Evolutionary conservation across 352 stramenopile species (phyloP).

Genomic region (Blastocystis sp.): DNA sequence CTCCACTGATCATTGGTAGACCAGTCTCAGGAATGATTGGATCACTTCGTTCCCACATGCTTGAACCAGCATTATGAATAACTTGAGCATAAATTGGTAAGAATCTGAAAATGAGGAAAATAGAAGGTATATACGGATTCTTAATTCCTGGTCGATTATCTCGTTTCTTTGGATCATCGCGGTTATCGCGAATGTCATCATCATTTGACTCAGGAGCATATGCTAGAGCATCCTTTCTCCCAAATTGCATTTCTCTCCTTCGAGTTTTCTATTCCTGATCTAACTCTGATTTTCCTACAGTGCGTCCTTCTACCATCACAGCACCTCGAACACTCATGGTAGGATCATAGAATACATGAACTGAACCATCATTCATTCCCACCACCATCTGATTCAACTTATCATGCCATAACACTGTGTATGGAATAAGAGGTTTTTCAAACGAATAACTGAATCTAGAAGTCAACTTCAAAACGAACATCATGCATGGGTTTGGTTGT

Average conservation of each 20-base stretch:
- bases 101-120: background rate
- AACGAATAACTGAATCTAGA: background rate
- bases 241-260: conserved; percentile 51
- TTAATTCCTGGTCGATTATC: conserved; percentile 12
- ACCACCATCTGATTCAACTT: conserved; percentile 59
- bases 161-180: conserved; percentile 31
- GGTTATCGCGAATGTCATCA: conserved; percentile 15
- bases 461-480: background rate
- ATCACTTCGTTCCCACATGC: background rate
- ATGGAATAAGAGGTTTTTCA: background rate
- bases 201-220: conserved; percentile 40
- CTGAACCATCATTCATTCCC: conserved; percentile 16
- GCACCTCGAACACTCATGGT: conserved; percentile 17
- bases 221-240: background rate
- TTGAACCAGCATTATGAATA: background rate
- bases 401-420: conserved; percentile 18
- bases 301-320: conserved; percentile 38
- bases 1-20: conserved; percentile 31
- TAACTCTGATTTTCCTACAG: background rate
- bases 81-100: background rate
- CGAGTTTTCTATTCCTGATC: conserved; percentile 22
- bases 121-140: background rate
- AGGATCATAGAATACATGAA: conserved; percentile 33
- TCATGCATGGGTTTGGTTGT: background rate
- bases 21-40: conserved; percentile 12